Evolutionary conservation across 2,329 filamentous ascomycete genomes (phyloP).

Genomic region (Ophiocordyceps camponoti-saundersi): DNA sequence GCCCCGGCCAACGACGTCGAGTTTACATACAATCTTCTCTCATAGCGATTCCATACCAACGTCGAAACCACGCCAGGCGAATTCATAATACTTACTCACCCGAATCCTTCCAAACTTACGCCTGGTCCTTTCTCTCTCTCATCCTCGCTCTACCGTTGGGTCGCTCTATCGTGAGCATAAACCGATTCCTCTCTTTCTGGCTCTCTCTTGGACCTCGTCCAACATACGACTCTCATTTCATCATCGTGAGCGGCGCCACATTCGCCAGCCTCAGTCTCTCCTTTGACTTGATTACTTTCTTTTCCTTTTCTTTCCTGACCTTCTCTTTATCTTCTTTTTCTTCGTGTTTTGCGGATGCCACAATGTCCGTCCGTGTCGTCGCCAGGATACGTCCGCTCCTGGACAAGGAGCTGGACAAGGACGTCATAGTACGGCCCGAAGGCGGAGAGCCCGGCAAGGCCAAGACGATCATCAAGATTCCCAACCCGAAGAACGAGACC

Average conservation of each 20-base stretch:
- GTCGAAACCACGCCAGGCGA: too few relatives aligned
- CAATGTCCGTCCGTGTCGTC: constrained; percentile 65
- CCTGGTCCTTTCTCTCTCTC: too few relatives aligned
- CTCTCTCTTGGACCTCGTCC: not conserved
- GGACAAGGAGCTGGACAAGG: constrained; percentile 69
- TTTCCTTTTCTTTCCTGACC: not conserved
- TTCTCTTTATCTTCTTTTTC: constrained; percentile 1
- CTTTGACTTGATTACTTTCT: not conserved
- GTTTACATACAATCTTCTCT: not conserved
- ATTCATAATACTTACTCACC: not conserved
- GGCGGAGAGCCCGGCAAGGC: constrained; percentile 43
- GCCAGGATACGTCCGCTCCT: constrained; percentile 81
- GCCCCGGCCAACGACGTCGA: not conserved
- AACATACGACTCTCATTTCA: not conserved
- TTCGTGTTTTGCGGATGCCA: not conserved
- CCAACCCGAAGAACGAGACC: constrained; percentile 79
- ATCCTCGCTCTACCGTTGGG: too few relatives aligned
- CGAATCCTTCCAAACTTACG: not conserved
- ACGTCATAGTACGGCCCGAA: constrained; percentile 63
- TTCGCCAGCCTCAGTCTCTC: not conserved
- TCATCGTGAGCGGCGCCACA: not conserved
- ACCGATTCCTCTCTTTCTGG: not conserved
- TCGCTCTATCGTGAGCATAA: too few relatives aligned
- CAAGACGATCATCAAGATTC: constrained; percentile 64
- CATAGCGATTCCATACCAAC: too few relatives aligned